Conservation (phyloP, 495 filamentous ascomycete genomes). For the Lophium mytilinum region DNA sequence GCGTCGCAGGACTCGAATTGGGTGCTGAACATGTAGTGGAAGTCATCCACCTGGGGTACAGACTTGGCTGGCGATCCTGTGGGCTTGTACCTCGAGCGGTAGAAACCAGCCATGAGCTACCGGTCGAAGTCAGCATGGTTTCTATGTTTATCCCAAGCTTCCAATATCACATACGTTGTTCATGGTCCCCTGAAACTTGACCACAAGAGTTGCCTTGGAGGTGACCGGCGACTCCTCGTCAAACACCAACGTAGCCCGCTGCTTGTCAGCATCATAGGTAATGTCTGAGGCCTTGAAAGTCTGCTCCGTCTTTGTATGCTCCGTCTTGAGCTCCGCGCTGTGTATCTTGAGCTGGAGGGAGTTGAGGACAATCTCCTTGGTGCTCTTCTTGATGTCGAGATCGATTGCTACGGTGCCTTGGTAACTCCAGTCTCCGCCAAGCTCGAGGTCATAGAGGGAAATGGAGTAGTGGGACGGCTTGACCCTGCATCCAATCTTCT, state of each 20-base stretch:
- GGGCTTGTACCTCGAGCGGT: conserved; percentile 89
- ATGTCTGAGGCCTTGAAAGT: conserved; percentile 54
- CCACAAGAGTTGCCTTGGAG: conserved; percentile 52
- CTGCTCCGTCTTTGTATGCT: conserved; percentile 41
- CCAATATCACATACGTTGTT: conserved; percentile 59
- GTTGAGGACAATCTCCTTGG: conserved; percentile 70
- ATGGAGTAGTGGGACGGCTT: conserved; percentile 83
- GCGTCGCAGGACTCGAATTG: conserved; percentile 98
- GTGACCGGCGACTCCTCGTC: conserved; percentile 54
- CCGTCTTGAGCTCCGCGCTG: conserved; percentile 40
- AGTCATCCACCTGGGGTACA: conserved; percentile 68
- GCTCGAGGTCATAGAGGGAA: conserved; percentile 69
- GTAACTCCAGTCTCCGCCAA: conserved; percentile 66
- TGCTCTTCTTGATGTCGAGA: conserved; percentile 49
- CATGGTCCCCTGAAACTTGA: conserved; percentile 77
- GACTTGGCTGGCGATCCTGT: conserved; percentile 56
- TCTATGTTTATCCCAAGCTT: neutral
- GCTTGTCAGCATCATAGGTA: conserved; percentile 68
- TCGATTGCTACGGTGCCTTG: conserved; percentile 66
- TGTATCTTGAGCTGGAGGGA: conserved; percentile 55
- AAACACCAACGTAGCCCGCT: conserved; percentile 70
- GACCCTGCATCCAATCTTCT: conserved; percentile 39
- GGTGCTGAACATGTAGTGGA: conserved; percentile 89
- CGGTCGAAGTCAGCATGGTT: neutral
- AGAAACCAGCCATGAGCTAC: conserved; percentile 79